Evolutionary conservation across 2,329 filamentous ascomycete genomes (phyloP).

Genomic region (Paradendryphiella salina): DNA sequence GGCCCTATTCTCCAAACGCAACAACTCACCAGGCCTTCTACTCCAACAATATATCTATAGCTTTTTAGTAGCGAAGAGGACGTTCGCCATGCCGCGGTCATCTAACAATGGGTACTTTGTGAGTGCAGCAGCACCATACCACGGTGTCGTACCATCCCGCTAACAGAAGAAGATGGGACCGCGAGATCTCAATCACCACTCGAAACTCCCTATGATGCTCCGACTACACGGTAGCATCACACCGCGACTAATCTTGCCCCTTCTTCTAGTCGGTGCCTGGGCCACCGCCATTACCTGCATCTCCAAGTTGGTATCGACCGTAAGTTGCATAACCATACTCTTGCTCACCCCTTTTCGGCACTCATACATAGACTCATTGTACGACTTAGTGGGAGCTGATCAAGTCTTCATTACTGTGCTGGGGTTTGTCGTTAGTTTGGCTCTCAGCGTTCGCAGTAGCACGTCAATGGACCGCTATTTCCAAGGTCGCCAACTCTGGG

Average conservation of each 20-base stretch:
- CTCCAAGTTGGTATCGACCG: conserved; percentile 47
- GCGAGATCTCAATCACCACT: conserved; percentile 70
- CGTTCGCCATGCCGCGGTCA: too few species aligned
- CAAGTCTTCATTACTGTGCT: conserved; percentile 72
- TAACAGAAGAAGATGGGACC: conserved; percentile 53
- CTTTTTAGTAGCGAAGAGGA: too few species aligned
- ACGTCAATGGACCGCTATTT: conserved; percentile 72
- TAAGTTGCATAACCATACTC: conserved; percentile 9
- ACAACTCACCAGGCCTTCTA: too few species aligned
- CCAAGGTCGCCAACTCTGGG: conserved; percentile 68
- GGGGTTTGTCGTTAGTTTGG: conserved; percentile 78
- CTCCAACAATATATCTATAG: too few species aligned
- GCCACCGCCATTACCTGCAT: conserved; percentile 63
- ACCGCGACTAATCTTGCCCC: conserved; percentile 72
- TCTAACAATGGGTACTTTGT: too few species aligned
- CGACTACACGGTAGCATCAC: conserved; percentile 74
- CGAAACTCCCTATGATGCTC: conserved; percentile 74
- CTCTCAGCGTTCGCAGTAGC: conserved; percentile 72
- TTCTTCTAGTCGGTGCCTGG: conserved; percentile 67
- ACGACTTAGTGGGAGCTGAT: conserved; percentile 57
- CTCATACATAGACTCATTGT: not conserved
- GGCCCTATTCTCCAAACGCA: too few species aligned
- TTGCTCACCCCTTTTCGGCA: too few species aligned
- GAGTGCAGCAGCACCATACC: too few species aligned
- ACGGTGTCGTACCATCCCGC: too few species aligned